A percentile compares a stretch with the other conserved stretches of the same genome.
These are phyloP conservation scores for Fusarium nanum DNA, from an alignment of 2,329 filamentous ascomycete species.

Conservation along the genomic window DNA sequence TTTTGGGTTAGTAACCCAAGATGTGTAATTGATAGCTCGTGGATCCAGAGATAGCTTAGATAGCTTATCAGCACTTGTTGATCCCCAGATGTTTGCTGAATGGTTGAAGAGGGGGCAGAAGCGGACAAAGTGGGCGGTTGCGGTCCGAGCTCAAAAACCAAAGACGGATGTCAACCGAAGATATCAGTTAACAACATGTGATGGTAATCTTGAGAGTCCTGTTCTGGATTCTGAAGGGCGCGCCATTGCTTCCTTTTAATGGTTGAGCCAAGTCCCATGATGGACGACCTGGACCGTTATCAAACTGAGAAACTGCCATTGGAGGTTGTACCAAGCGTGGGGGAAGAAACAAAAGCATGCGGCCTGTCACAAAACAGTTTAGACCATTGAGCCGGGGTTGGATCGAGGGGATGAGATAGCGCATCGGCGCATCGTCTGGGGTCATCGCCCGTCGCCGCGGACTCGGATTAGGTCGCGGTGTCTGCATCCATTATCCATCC, in stretches of 20 bases:
- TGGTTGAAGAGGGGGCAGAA: conserved; percentile 22
- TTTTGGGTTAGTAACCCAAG: conserved; percentile 35
- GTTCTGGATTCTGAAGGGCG: neutral
- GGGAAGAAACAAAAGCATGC: conserved; percentile 29
- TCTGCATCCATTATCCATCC: neutral
- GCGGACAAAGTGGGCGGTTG: conserved; percentile 35
- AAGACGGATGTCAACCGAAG: conserved; percentile 23
- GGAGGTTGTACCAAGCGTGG: conserved; percentile 33
- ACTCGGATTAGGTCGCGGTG: conserved; percentile 1
- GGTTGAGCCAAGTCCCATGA: conserved; percentile 16
- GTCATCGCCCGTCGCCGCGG: conserved; percentile 2
- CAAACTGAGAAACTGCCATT: conserved; percentile 27
- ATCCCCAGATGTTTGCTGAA: conserved; percentile 32
- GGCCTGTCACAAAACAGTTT: conserved; percentile 7
- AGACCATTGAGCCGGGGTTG: conserved; percentile 19
- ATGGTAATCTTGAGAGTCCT: conserved; percentile 19
- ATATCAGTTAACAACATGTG: conserved; percentile 17
- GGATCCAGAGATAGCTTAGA: conserved; percentile 47
- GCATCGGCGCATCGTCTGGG: conserved; percentile 30
- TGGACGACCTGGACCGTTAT: conserved; percentile 26
- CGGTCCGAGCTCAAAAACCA: conserved; percentile 28
- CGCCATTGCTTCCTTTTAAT: conserved; percentile 15
- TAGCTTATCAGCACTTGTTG: conserved; percentile 45
- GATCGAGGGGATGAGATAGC: conserved; percentile 29
- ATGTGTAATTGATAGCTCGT: conserved; percentile 36